Percentiles rank a stretch among this genome's conserved stretches.
phyloP scores from a whole-genome alignment of 163 green algal species.

The Prototheca cutis region DNA sequence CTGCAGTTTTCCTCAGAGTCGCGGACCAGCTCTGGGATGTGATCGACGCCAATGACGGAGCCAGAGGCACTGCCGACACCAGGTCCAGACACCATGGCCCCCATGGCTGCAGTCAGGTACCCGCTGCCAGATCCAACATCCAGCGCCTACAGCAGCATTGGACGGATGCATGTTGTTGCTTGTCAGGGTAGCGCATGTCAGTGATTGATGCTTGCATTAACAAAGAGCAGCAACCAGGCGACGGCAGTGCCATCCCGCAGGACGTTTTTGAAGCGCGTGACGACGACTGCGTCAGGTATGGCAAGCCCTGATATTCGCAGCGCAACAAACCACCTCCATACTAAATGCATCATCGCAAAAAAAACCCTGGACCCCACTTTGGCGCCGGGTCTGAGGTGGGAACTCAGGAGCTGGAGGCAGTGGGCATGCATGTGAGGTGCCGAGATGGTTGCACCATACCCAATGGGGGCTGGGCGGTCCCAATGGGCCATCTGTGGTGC shows the following conservation, averaged over 20 bases:
- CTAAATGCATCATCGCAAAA: no score
- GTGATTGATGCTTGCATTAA: no score
- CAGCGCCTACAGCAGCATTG: constrained; percentile 31
- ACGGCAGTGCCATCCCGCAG: no score
- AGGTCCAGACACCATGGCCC: constrained; percentile 36
- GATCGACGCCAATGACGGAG: constrained; percentile 48
- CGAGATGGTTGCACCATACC: constrained; percentile 47
- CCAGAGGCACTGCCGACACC: constrained; percentile 2
- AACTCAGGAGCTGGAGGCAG: constrained; percentile 43
- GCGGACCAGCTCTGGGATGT: constrained; percentile 10
- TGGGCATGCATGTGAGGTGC: constrained; percentile 59
- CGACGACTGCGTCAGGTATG: no score
- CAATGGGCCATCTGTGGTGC: neutral
- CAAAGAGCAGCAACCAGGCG: no score
- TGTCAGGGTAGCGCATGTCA: no score
- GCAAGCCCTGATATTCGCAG: no score
- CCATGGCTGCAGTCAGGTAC: constrained; percentile 14
- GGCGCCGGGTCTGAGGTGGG: constrained; percentile 25
- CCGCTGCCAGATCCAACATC: constrained; percentile 45
- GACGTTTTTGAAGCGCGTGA: no score
- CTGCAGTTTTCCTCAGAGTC: neutral
- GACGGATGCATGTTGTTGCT: no score
- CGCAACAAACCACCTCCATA: no score
- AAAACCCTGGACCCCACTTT: no score
- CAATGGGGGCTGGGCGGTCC: constrained; percentile 44